phyloP scores from a whole-genome alignment of 306 rosid genomes.

The Malus asiatica region DNA sequence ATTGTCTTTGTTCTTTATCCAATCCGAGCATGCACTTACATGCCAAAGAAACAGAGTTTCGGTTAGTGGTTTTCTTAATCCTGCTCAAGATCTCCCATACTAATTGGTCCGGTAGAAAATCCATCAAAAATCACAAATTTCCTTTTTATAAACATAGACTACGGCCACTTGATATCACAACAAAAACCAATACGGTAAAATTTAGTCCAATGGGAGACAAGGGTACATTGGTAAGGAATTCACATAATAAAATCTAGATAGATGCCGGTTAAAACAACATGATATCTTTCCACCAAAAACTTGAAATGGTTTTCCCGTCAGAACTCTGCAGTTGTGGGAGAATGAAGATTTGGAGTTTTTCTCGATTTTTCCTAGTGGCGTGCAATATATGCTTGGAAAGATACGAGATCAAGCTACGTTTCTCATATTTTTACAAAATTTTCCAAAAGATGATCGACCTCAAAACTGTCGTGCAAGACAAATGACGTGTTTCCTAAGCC shows the following conservation, averaged over 20 bases:
- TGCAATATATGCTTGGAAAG: too few relatives aligned
- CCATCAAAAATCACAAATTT: constrained; percentile 33
- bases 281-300: not conserved
- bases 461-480: too few relatives aligned
- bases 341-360: too few relatives aligned
- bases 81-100: constrained; percentile 75
- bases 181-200: not conserved
- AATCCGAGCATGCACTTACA: constrained; percentile 48
- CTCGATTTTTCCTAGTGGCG: too few relatives aligned
- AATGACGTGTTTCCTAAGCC: too few relatives aligned
- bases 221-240: not conserved
- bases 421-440: too few relatives aligned
- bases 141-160: not conserved
- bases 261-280: not conserved
- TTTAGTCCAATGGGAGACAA: not conserved
- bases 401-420: too few relatives aligned
- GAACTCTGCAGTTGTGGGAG: too few relatives aligned
- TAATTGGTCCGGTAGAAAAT: constrained; percentile 65
- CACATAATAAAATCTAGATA: not conserved
- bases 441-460: too few relatives aligned
- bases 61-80: constrained; percentile 48
- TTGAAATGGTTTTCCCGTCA: not conserved
- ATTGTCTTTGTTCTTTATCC: constrained; percentile 64
- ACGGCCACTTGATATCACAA: constrained; percentile 11
- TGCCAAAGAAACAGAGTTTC: constrained; percentile 50